These are phyloP conservation scores for Pleurozium schreberi DNA, from an alignment of 225 moss, liverwort and hornwort genomes.

Conservation along the genomic window DNA sequence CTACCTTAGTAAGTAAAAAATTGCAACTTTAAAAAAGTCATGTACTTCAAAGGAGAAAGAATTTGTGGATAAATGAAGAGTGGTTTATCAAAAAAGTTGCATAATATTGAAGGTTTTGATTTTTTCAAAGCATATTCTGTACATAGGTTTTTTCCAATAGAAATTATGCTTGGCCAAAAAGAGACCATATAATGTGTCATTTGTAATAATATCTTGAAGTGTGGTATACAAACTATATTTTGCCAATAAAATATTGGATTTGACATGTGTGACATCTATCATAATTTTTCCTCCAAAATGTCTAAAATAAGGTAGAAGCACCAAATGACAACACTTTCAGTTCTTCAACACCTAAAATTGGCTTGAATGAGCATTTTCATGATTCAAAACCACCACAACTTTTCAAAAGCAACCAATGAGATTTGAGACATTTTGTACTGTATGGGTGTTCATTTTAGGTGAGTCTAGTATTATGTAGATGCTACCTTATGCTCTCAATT, in stretches of 20 bases:
- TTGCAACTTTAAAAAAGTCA: neutral
- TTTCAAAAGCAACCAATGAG: neutral
- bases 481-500: neutral
- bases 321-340: neutral
- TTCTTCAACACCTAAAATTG: neutral
- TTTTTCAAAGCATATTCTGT: neutral
- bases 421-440: neutral
- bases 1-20: neutral
- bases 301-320: neutral
- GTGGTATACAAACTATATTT: neutral
- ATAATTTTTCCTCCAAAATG: neutral
- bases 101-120: neutral
- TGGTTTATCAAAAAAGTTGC: neutral
- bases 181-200: neutral
- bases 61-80: neutral
- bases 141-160: rapidly evolving
- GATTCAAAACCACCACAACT: neutral
- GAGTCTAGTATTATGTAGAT: neutral
- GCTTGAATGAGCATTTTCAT: neutral
- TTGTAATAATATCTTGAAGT: neutral
- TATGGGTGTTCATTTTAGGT: neutral
- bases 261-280: rapidly evolving
- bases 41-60: neutral
- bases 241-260: neutral
- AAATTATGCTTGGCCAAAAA: neutral